Conservation (phyloP, 2,329 filamentous ascomycete genomes). For the Pestalotiopsis sp. region DNA sequence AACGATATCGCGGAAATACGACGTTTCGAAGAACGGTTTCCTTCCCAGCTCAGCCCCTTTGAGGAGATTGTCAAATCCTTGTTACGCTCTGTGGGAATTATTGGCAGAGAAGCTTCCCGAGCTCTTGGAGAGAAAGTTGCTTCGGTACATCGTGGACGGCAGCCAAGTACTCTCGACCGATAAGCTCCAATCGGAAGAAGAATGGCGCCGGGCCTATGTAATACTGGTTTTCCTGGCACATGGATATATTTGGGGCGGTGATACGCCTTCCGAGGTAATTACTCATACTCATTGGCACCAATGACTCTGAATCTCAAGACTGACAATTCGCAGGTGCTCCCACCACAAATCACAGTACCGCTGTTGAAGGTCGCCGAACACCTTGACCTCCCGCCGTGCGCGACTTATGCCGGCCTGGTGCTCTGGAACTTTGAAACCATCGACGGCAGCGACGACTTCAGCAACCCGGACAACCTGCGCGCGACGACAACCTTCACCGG, state of each 20-base stretch:
- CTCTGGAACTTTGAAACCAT: conserved; percentile 84
- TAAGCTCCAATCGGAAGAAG: conserved; percentile 63
- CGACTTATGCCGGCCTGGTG: conserved; percentile 86
- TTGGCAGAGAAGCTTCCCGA: conserved; percentile 69
- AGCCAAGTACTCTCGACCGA: conserved; percentile 73
- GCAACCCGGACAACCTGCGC: conserved; percentile 69
- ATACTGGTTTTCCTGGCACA: conserved; percentile 81
- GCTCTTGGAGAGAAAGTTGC: conserved; percentile 64
- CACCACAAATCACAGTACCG: conserved; percentile 76
- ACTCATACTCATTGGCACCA: not conserved
- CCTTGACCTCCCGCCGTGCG: conserved; percentile 82
- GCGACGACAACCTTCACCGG: conserved; percentile 85
- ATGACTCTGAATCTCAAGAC: not conserved
- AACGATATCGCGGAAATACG: conserved; percentile 35
- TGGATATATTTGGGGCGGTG: conserved; percentile 87
- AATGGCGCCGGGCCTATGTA: conserved; percentile 83
- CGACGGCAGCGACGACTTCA: conserved; percentile 54
- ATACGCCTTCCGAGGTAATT: conserved; percentile 69
- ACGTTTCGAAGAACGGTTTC: conserved; percentile 68
- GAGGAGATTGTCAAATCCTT: conserved; percentile 64
- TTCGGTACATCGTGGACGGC: conserved; percentile 65
- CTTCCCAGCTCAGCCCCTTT: conserved; percentile 74
- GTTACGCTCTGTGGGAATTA: conserved; percentile 81
- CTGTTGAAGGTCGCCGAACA: conserved; percentile 72
- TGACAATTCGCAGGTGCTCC: conserved; percentile 55